Percentiles rank a stretch among this genome's conserved stretches.
phyloP scores from a whole-genome alignment of 2,329 filamentous ascomycete genomes.

The Coniella lustricola region DNA sequence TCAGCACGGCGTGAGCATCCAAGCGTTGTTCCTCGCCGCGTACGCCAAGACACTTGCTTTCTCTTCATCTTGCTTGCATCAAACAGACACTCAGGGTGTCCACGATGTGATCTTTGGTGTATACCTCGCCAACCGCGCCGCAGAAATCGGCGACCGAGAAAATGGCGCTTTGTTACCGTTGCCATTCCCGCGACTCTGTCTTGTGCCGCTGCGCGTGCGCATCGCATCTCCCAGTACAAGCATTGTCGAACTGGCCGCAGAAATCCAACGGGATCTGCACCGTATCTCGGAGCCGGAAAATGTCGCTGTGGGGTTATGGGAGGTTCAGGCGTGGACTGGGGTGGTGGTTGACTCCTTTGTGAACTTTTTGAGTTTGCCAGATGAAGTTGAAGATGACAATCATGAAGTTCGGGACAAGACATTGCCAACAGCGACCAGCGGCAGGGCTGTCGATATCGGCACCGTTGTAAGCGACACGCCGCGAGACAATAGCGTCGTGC shows the following conservation, averaged over 20 bases:
- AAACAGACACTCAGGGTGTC: neutral
- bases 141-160: conserved; percentile 19
- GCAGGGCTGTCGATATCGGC: too few relatives aligned
- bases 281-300: conserved; percentile 50
- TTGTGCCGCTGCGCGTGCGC: conserved; percentile 63
- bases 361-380: conserved; percentile 64
- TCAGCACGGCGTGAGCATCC: conserved; percentile 54
- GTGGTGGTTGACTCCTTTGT: conserved; percentile 65
- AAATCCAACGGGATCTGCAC: conserved; percentile 62
- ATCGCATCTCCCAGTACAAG: conserved; percentile 18
- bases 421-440: too few relatives aligned
- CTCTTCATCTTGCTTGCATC: neutral
- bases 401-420: too few relatives aligned
- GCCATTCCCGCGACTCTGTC: conserved; percentile 66
- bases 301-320: conserved; percentile 55
- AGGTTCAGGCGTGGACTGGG: conserved; percentile 71
- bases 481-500: too few relatives aligned
- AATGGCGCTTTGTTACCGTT: conserved; percentile 33
- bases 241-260: conserved; percentile 45
- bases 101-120: conserved; percentile 60
- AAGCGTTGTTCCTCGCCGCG: conserved; percentile 68
- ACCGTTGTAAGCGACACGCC: too few relatives aligned
- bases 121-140: conserved; percentile 72
- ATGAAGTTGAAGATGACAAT: neutral
- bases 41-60: conserved; percentile 46